Percentiles rank a stretch among this genome's conserved stretches.
Evolutionary conservation across 148 eudicot species (phyloP).

Genomic region (Amaranthus hypochondriacus): DNA sequence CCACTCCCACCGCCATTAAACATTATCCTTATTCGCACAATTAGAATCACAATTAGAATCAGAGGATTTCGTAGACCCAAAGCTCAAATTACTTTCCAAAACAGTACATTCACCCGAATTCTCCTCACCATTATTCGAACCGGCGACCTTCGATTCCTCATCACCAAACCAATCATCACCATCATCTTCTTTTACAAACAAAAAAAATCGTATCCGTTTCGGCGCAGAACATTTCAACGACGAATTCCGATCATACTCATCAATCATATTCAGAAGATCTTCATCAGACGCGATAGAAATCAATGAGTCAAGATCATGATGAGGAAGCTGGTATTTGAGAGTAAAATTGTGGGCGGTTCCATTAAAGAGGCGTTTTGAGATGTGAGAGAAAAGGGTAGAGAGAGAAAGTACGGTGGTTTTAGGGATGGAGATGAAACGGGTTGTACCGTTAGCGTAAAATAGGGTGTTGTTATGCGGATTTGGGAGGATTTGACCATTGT

Average conservation of each 20-base stretch:
- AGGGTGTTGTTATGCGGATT: conserved; percentile 68
- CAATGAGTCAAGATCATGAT: conserved; percentile 76
- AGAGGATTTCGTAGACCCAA: conserved; percentile 71
- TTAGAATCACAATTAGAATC: conserved; percentile 46
- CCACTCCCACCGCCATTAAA: not conserved
- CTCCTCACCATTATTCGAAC: conserved; percentile 28
- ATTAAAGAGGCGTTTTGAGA: conserved; percentile 38
- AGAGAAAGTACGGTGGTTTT: conserved; percentile 38
- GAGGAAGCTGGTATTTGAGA: conserved; percentile 76
- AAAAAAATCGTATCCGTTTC: conserved; percentile 59
- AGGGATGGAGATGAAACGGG: conserved; percentile 64
- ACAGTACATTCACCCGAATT: conserved; percentile 45
- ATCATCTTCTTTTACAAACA: conserved; percentile 40
- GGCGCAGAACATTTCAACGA: conserved; percentile 29
- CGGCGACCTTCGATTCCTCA: conserved; percentile 12
- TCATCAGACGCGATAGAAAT: conserved; percentile 74
- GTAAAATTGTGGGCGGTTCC: conserved; percentile 31
- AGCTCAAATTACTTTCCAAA: conserved; percentile 61
- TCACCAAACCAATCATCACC: conserved; percentile 25
- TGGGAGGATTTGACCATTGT: conserved; percentile 75
- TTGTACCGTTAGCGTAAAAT: conserved; percentile 77
- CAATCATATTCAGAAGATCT: conserved; percentile 70
- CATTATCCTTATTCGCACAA: conserved; percentile 48
- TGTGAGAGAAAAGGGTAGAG: conserved; percentile 40
- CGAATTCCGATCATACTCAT: conserved; percentile 56